Evolutionary conservation across 768 basidiomycete genomes (phyloP), one percentile per base, ranked within the genome.

Genomic region (Pulveroboletus ravenelii): DNA sequence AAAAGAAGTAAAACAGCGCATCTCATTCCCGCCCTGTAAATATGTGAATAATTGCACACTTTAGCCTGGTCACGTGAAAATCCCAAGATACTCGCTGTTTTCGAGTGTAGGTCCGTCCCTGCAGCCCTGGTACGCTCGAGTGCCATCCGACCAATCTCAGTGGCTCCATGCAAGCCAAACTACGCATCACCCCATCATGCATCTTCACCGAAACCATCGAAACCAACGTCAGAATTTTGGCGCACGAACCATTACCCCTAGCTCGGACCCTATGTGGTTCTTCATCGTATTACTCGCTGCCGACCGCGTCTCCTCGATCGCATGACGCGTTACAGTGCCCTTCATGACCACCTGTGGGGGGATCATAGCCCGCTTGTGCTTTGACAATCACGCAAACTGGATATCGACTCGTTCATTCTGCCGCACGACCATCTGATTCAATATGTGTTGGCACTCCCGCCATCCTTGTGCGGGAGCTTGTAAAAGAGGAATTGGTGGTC

Each of bases 71-170:
- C 93, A 30, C 94, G 81, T 36, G 92, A 89, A 56, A 93, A 94
- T 15, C 90, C 89, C 35, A 98, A 74, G 62, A 98, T 98, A 52
- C 71, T 81, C 10, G 94, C 95, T 1, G 94, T 95, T 72, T 96
- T 96, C 10, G 93, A 97, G 63, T 97, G 95, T 30, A 99, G 71
- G 71, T 99, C 95, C 6, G 95, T 98, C 6, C 93, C 93, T 0
- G 88, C 86, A 0, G 85, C 78, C 69, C 98, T 98, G 13, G 94
- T 95, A 1, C 96, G n/a, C n/a, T n/a, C n/a, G n/a, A n/a, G n/a
- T n/a, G 94, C 97, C 95, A 99, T 98, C 94, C 95, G 98, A 3
- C 96, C 95, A 38, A 99, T 84, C 2, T 94, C 93, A 3, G 93
- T 94, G 10, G 93, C 92, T 12, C 95, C 95, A 59, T 99, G 94